phyloP scores from a whole-genome alignment of 495 filamentous ascomycete species.

The Bombardia bombarda region DNA sequence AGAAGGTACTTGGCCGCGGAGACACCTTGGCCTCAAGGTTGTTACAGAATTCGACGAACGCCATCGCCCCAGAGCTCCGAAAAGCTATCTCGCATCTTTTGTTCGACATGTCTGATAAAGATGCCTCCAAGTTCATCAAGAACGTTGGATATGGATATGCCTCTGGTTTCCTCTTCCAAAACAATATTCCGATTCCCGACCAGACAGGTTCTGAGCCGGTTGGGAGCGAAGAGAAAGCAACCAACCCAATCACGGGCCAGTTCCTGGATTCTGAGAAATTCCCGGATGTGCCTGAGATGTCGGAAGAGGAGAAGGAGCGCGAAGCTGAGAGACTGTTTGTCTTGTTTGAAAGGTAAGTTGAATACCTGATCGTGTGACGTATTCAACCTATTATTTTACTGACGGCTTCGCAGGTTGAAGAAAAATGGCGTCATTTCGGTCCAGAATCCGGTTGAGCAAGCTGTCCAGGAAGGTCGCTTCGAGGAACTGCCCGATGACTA shows the following conservation, averaged over 20 bases:
- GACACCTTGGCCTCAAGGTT: constrained; percentile 69
- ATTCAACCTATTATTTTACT: not conserved
- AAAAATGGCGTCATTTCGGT: constrained; percentile 76
- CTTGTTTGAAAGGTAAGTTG: constrained; percentile 75
- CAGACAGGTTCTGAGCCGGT: constrained; percentile 27
- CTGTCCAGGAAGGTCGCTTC: constrained; percentile 68
- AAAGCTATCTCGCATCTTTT: constrained; percentile 70
- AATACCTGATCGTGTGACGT: not conserved
- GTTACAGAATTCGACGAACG: constrained; percentile 69
- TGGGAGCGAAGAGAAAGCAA: constrained; percentile 13
- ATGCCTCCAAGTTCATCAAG: constrained; percentile 61
- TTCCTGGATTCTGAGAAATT: constrained; percentile 60
- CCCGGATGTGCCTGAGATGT: constrained; percentile 61
- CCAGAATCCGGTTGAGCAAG: constrained; percentile 76
- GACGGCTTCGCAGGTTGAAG: constrained; percentile 50
- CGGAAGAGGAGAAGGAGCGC: constrained; percentile 79
- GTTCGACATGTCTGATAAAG: constrained; percentile 77
- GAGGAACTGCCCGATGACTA: constrained; percentile 55
- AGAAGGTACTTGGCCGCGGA: constrained; percentile 65
- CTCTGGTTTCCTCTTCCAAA: constrained; percentile 77
- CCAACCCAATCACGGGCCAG: constrained; percentile 93
- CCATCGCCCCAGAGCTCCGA: constrained; percentile 59
- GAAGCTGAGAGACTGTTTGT: constrained; percentile 93
- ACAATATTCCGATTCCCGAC: constrained; percentile 68
- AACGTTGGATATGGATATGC: constrained; percentile 92